Evolutionary conservation across 352 stramenopile genomes (phyloP), one percentile per base, ranked within the genome.

Genomic region (Phytophthora pisi): DNA sequence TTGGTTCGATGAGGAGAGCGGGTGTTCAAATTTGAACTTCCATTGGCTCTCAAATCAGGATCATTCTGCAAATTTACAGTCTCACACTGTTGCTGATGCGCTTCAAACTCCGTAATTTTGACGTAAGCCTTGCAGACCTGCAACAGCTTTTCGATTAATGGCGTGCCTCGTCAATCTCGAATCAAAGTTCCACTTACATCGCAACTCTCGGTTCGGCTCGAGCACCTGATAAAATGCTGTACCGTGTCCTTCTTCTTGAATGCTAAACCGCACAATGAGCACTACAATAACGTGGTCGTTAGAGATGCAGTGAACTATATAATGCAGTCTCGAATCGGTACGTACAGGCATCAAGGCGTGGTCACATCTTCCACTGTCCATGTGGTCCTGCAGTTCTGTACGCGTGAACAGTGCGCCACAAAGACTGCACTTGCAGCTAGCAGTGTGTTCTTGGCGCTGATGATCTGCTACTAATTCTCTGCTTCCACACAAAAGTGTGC

Each of bases 161-260:
- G 51, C 9, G 5, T 51, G n/a, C 9, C n/a, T 2, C 42, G 5
- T 20, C 16, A 23, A 15, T 42, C 6, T 42, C 36, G 11, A 16
- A 2, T 7, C 5, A 49, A 51, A 11, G 30, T 31, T 26, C 16
- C 40, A 52, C 66, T 46, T 66, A 89, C 82, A 49, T 89, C 79
- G 47, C 83, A 91, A 43, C 64, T 64, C 26, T 85, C 75, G 0
- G 81, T 91, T 42, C 83, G 81, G 55, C 69, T 89, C 7, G 72
- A 74, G 47, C 83, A 91, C n/a, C 72, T 70, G 3, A 18, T 20
- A 8, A 60, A 56, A 51, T 91, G 83, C 3, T 60, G 49, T 4
- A 16, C 13, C 11, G 79, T 64, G 7, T 86, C 78, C 36, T 81
- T 77, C 10, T 70, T 75, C 51, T 85, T 86, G 34, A 87, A 80